Evolutionary conservation across 2,329 filamentous ascomycete species (phyloP).

Genomic region (Tolypocladium amazonense): DNA sequence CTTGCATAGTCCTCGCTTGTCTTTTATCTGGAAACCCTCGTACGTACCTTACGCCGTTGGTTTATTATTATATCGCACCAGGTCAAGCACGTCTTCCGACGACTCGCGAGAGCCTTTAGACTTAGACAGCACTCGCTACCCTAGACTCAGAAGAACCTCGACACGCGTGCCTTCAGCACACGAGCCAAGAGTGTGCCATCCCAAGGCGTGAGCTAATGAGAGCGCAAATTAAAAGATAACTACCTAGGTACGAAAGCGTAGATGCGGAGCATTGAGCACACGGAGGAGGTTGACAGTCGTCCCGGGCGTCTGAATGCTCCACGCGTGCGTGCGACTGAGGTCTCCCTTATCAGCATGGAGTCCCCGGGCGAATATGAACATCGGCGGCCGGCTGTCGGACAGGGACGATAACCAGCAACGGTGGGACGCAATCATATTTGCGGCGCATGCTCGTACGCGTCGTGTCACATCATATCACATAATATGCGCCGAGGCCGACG

Average conservation of each 20-base stretch:
- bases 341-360: background rate
- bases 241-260: background rate
- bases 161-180: background rate
- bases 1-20: background rate
- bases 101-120: too few relatives aligned
- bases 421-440: background rate
- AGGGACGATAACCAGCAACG: background rate
- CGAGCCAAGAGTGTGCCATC: background rate
- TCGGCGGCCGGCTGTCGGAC: background rate
- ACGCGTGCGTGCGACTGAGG: too few relatives aligned
- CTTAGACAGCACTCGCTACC: background rate
- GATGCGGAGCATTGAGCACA: background rate
- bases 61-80: background rate
- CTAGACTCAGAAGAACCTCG: background rate
- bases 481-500: background rate
- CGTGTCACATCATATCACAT: background rate
- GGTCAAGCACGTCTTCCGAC: too few relatives aligned
- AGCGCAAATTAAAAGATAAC: background rate
- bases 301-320: background rate
- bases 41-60: background rate
- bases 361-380: background rate
- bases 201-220: background rate
- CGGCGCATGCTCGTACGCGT: background rate
- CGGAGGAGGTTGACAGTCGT: background rate
- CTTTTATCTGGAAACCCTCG: background rate